Evolutionary conservation across 768 basidiomycete genomes (phyloP), one percentile per base, ranked within the genome.

Genomic region (Lanmaoa pseudosensibilis): DNA sequence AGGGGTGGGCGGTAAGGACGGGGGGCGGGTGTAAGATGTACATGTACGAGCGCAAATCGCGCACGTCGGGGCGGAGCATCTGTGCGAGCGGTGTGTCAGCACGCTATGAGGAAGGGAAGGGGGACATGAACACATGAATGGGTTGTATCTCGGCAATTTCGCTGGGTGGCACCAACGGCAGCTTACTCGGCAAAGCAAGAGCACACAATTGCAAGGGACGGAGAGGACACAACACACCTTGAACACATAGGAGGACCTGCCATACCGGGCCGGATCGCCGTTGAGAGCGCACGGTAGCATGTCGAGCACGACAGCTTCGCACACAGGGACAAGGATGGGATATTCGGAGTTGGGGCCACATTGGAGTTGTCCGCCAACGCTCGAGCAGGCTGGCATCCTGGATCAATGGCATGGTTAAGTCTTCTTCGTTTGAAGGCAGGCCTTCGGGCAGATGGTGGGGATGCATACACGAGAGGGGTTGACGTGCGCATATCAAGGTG

Each of bases 31-130:
- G 27, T 65, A 71, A 1, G 69, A 74, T 25, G 71, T 73, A 46
- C 75, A 77, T 27, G 68, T 77, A 13, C 75, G 67, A 16, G 76
- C 61, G 47, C 75, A 77, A 41, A 77, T 67, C 4, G 65, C 60
- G 50, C 75, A 77, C 18, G 67, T 73, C 41, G 69, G 60, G 12
- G 70, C 64, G 18, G 67, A 50, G 49, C 75, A 77, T 46, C 75
- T 77, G 37, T 19, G 36, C 10, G 32, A 39, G 32, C 5, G 1
- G 37, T 13, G 34, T 9, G 37, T 67, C 41, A 67, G 67, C 33
- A 39, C 2, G 18, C 11, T 11, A 13, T 16, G 40, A 27, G 18
- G 27, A 41, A 13, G 16, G 4, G 2, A 11, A 7, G 16, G 4
- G 13, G 21, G 30, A 11, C 5, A 23, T 50, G 27, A 15, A 19